A percentile compares a stretch with the other conserved stretches of the same genome.
Conservation (phyloP, 1,284 basidiomycete species). For the Trametes sp. region DNA sequence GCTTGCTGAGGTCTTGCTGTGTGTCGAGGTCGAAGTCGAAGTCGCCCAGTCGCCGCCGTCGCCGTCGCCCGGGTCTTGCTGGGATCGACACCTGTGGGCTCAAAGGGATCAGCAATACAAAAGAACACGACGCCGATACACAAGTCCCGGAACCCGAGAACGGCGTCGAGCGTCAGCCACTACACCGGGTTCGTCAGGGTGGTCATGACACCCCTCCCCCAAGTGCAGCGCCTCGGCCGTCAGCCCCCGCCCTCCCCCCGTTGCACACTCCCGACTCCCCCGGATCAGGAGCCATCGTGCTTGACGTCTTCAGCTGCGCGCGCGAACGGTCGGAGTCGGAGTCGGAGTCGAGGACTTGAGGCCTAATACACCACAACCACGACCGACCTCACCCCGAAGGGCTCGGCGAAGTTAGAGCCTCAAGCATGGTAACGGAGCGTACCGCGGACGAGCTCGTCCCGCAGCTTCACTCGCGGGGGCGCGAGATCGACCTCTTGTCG, state of each 20-base stretch:
- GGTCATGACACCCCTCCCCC: slow-evolving; percentile 7
- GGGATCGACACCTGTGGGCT: not conserved
- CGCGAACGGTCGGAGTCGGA: not conserved
- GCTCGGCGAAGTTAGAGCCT: not conserved
- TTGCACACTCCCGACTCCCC: no score
- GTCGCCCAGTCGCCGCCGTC: not conserved
- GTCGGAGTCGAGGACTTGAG: not conserved
- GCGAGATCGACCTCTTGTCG: not conserved
- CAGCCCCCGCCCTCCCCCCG: not conserved
- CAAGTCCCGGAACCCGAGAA: slow-evolving; percentile 3
- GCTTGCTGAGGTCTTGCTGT: not conserved
- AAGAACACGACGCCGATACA: no score
- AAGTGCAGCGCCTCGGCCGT: not conserved
- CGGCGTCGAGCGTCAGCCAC: slow-evolving; percentile 1
- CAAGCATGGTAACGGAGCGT: not conserved
- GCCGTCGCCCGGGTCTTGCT: not conserved
- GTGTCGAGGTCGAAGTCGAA: not conserved
- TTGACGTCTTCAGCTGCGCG: slow-evolving; percentile 20
- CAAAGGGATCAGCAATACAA: slow-evolving; percentile 1
- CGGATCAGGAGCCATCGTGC: no score
- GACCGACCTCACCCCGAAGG: no score
- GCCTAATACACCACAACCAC: no score
- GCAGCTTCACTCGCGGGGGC: not conserved
- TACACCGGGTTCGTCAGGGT: not conserved
- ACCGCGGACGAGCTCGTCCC: not conserved